A percentile compares a stretch with the other conserved stretches of the same genome.
Evolutionary conservation across 169 alveolate species (phyloP).

Genomic region (Plasmodium relictum): DNA sequence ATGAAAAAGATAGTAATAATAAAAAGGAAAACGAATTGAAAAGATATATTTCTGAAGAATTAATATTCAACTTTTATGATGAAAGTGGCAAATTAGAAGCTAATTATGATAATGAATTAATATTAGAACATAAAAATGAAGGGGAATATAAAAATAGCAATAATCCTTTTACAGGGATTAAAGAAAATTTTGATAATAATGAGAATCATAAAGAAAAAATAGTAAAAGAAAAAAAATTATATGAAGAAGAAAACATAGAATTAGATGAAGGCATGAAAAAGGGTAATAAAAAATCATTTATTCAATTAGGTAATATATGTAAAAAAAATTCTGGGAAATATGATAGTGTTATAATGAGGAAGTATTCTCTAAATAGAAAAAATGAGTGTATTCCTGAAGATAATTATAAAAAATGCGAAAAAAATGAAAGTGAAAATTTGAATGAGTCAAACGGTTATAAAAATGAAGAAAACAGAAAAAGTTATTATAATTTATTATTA

Average conservation of each 20-base stretch:
- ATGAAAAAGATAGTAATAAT: conserved; percentile 15
- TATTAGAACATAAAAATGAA: not conserved
- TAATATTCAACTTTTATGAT: not conserved
- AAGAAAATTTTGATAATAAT: not conserved
- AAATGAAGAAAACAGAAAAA: conserved; percentile 13
- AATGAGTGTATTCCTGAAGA: not conserved
- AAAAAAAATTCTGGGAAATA: too few species aligned
- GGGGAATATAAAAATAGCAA: too few species aligned
- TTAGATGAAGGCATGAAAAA: not conserved
- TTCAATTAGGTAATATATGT: too few species aligned
- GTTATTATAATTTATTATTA: conserved; percentile 23
- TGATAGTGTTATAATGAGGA: too few species aligned
- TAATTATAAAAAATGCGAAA: not conserved
- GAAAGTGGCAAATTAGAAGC: not conserved
- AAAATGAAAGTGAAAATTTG: not conserved
- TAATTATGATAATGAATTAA: not conserved
- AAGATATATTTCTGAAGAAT: conserved; percentile 27
- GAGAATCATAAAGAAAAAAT: too few species aligned
- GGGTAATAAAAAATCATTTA: not conserved
- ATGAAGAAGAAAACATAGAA: conserved; percentile 3
- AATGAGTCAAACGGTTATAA: conserved; percentile 1
- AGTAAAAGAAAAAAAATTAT: not conserved
- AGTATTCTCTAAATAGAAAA: too few species aligned
- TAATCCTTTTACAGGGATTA: too few species aligned
- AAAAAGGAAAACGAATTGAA: conserved; percentile 21